Conservation (phyloP, 1,284 basidiomycete species). For the Austropuccinia psidii region DNA sequence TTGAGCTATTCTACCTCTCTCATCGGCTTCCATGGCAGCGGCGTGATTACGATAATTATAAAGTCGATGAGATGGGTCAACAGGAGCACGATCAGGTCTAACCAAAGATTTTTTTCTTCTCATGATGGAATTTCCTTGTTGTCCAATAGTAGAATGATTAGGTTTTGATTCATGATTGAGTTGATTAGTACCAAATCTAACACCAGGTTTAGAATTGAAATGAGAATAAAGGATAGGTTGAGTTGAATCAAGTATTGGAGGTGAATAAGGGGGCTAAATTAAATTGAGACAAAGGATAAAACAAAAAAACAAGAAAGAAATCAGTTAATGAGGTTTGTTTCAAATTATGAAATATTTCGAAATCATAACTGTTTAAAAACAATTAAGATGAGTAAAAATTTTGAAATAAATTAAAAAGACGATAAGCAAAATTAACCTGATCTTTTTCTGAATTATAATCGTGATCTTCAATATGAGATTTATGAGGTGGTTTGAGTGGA, state of each 20-base stretch:
- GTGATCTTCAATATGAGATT: constrained; percentile 1
- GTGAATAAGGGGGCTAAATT: background rate
- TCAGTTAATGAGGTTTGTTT: background rate
- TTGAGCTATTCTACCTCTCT: constrained; percentile 40
- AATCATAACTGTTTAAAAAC: too few relatives aligned
- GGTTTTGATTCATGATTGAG: background rate
- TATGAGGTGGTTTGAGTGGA: background rate
- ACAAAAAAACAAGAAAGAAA: background rate
- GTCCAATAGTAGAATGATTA: background rate
- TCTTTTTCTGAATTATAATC: constrained; percentile 13
- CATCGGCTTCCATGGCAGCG: constrained; percentile 66
- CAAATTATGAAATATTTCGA: too few relatives aligned
- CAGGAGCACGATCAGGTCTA: constrained; percentile 87
- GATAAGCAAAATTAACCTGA: background rate
- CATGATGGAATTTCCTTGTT: constrained; percentile 46
- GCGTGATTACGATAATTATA: constrained; percentile 93
- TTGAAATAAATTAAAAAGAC: background rate
- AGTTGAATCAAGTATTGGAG: constrained; percentile 6
- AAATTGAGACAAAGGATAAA: background rate
- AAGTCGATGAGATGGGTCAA: constrained; percentile 86
- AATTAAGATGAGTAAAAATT: too few relatives aligned
- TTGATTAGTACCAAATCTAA: background rate
- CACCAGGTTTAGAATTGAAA: background rate
- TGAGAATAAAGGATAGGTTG: constrained; percentile 2
- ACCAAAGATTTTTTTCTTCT: constrained; percentile 86